These are phyloP conservation scores for Xylaria sp. DNA, from an alignment of 2,329 filamentous ascomycete genomes.

Conservation along the genomic window DNA sequence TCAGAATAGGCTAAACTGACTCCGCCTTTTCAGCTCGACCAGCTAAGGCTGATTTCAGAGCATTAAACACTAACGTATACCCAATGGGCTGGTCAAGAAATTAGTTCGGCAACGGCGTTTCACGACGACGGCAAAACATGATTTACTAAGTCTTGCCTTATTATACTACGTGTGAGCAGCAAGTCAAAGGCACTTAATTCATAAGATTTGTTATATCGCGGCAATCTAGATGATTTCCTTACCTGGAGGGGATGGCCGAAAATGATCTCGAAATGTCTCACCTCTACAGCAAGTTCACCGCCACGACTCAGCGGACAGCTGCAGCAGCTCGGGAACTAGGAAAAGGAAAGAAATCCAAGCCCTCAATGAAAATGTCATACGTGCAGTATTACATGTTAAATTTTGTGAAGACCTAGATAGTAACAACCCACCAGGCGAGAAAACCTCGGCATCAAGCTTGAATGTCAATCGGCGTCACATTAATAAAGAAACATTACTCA, in stretches of 20 bases:
- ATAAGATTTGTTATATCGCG: neutral
- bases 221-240: no score
- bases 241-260: no score
- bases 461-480: neutral
- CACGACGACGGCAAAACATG: neutral
- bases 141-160: neutral
- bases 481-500: neutral
- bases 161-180: neutral
- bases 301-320: no score
- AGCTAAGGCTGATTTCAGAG: conserved; percentile 26
- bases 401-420: neutral
- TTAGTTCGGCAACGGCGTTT: neutral
- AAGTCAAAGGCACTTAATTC: neutral
- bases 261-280: no score
- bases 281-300: no score
- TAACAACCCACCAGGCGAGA: no score
- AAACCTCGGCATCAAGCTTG: neutral
- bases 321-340: no score
- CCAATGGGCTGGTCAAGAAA: neutral
- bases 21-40: conserved; percentile 9
- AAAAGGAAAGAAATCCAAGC: no score
- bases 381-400: no score
- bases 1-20: neutral
- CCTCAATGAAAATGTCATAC: no score
- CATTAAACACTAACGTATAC: neutral